A percentile compares a stretch with the other conserved stretches of the same genome.
Conservation (phyloP, 2,329 filamentous ascomycete genomes). For the Cordyceps farinosa region DNA sequence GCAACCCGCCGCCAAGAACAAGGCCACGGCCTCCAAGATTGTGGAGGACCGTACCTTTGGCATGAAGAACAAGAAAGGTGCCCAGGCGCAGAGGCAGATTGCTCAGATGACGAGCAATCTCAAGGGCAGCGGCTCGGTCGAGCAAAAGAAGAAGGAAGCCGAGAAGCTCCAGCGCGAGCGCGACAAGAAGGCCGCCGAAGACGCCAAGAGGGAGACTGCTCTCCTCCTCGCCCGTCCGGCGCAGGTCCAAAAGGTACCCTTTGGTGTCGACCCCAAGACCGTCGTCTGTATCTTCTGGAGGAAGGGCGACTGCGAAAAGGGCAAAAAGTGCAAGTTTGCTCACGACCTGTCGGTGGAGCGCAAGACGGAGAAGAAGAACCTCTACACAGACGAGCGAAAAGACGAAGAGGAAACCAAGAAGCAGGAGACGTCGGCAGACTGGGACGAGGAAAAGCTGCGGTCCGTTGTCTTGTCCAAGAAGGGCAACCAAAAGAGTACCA, state of each 20-base stretch:
- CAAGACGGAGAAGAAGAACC: constrained; percentile 85
- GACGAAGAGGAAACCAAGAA: constrained; percentile 74
- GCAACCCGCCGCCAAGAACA: constrained; percentile 47
- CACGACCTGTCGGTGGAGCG: constrained; percentile 87
- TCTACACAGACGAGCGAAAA: constrained; percentile 81
- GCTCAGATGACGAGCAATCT: constrained; percentile 74
- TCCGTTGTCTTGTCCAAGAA: constrained; percentile 93
- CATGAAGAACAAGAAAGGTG: constrained; percentile 99
- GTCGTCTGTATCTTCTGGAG: constrained; percentile 96
- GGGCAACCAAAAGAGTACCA: constrained; percentile 90
- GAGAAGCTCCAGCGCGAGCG: constrained; percentile 67
- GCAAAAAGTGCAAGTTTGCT: constrained; percentile 95
- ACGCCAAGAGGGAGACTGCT: constrained; percentile 74
- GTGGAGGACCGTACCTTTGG: constrained; percentile 97
- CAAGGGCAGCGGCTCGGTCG: constrained; percentile 71
- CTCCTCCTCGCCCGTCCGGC: constrained; percentile 86
- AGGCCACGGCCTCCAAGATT: constrained; percentile 52
- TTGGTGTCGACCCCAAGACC: constrained; percentile 97
- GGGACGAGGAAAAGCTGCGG: constrained; percentile 94
- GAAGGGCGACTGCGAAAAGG: constrained; percentile 96
- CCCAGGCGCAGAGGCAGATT: constrained; percentile 84
- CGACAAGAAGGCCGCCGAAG: constrained; percentile 88
- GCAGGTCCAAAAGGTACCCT: constrained; percentile 95
- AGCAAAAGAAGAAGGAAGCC: constrained; percentile 76
- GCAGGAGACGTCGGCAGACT: constrained; percentile 88